Conservation (phyloP, 345 rosid species). For the Rhodamnia rubescens region DNA sequence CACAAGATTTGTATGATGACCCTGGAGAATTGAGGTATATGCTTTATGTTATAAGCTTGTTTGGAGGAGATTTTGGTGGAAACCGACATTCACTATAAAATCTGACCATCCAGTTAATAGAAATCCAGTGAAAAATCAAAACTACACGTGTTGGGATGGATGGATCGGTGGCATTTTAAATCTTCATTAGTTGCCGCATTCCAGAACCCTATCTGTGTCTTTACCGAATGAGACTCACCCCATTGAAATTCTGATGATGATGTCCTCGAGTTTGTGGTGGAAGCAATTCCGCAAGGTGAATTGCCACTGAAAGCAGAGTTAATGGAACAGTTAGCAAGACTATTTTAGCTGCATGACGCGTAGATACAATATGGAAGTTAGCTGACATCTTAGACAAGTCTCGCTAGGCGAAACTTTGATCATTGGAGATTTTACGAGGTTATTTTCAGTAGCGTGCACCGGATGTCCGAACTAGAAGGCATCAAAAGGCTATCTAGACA, state of each 20-base stretch:
- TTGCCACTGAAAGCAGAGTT: conserved; percentile 37
- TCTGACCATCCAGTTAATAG: background rate
- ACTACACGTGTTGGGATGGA: background rate
- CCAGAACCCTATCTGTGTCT: background rate
- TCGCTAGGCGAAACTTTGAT: background rate
- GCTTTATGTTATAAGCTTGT: background rate
- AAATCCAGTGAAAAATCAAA: no score
- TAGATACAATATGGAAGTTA: background rate
- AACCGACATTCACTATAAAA: background rate
- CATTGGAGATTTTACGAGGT: background rate
- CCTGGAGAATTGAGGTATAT: conserved; percentile 24
- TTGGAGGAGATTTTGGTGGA: background rate
- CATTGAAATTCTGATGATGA: conserved; percentile 58
- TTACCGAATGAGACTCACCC: conserved; percentile 41
- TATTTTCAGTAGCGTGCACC: background rate
- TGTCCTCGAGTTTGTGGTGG: conserved; percentile 22
- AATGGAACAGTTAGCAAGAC: background rate
- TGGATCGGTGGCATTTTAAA: background rate
- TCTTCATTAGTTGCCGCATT: background rate
- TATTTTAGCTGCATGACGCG: background rate
- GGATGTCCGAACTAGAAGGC: background rate
- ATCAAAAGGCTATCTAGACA: background rate
- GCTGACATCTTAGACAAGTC: background rate
- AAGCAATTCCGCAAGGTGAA: conserved; percentile 44
- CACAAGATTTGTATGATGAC: conserved; percentile 65